Evolutionary conservation across 2,329 filamentous ascomycete genomes (phyloP).

Genomic region (Pyricularia grisea): DNA sequence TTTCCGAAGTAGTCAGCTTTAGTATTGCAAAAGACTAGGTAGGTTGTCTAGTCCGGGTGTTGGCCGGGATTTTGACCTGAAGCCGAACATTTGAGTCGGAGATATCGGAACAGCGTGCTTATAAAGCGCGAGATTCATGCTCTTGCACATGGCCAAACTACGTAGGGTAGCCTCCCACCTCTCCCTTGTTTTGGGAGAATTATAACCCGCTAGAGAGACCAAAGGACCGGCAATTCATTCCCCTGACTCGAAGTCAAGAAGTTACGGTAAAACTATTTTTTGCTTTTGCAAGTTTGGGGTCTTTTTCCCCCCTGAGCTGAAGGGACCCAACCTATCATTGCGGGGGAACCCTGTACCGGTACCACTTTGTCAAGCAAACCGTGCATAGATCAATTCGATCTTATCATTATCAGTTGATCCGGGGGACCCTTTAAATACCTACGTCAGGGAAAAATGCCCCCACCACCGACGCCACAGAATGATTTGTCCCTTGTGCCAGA

Average conservation of each 20-base stretch:
- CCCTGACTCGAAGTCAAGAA: not conserved
- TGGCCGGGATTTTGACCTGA: too few relatives aligned
- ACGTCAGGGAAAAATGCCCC: not conserved
- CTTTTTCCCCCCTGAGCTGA: too few relatives aligned
- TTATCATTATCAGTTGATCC: not conserved
- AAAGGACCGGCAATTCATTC: not conserved
- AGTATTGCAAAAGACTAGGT: too few relatives aligned
- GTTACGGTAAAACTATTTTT: not conserved
- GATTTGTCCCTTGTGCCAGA: not conserved
- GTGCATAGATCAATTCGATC: not conserved
- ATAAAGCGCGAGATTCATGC: not conserved
- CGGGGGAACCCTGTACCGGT: not conserved
- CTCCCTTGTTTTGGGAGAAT: not conserved
- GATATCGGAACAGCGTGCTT: too few relatives aligned
- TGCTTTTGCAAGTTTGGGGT: not conserved
- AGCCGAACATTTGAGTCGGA: too few relatives aligned
- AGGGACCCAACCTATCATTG: not conserved
- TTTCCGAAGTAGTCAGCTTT: too few relatives aligned
- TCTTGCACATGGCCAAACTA: too few relatives aligned
- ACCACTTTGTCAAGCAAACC: not conserved
- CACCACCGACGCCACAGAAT: not conserved
- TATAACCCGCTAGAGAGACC: not conserved
- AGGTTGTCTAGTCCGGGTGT: too few relatives aligned
- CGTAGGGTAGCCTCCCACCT: not conserved
- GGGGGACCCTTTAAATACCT: not conserved